Evolutionary conservation across 2,329 filamentous ascomycete genomes (phyloP), one percentile per base, ranked within the genome.

Genomic region (Arthrocladium fulminans): DNA sequence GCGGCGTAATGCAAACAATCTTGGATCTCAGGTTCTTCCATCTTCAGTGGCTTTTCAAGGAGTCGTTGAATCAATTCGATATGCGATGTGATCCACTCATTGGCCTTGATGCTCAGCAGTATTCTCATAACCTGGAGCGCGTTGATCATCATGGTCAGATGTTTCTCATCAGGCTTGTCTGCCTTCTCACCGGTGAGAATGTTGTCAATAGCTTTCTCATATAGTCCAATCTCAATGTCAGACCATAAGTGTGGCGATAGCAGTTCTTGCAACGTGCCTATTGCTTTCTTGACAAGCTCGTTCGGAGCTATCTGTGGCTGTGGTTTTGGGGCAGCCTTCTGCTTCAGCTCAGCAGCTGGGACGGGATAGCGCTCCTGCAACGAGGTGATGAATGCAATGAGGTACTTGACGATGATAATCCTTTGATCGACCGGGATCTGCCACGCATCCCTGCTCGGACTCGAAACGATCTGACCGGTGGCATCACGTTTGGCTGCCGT

Each of bases 311-410:
- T 63, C 12, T 77, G 69, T 15, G 75, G 64, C 42, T 71, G 66
- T 41, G 54, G 55, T 58, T 82, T 84, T n/a, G 56, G 57, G 44
- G 51, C 48, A 7, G 53, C 49, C 30, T 55, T 57, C 15, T 51
- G 48, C 42, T 60, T 60, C 15, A 59, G 37, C 17, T 59, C 58
- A 12, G 79, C 75, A 19, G 84, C 85, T 12, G 83, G 83, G 19
- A 88, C 77, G 17, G 82, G 81, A 63, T 86, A 96, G 27, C 89
- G 80, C 65, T 97, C 92, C 15, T 85, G 84, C 19, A 96, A 74
- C 44, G 88, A 85, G 1, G 88, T 89, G 57, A 97, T 95, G 66
- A 97, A 97, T 52, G 92, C 86, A 24, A 97, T 86, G 25, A 98
- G 77, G 61, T 97, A 98, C 66, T 95, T 96, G 41, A 96, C 77